Evolutionary conservation across 2,329 filamentous ascomycete genomes (phyloP), one percentile per base, ranked within the genome.

Genomic region (Monosporascus ibericus): DNA sequence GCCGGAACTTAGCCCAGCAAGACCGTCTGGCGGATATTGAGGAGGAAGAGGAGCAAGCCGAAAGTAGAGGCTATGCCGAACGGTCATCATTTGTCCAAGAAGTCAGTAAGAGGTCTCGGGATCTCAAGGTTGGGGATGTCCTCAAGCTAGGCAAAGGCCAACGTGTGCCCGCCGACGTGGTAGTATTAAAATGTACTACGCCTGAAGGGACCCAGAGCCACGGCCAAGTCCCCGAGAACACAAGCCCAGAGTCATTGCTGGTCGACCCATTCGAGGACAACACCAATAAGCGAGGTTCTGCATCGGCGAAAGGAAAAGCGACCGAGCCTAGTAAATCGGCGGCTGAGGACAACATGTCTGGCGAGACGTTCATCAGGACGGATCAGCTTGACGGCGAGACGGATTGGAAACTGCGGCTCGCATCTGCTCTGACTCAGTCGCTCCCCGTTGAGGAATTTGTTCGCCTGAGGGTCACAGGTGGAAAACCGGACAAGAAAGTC

Each of bases 341-440:
- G 2, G 69, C 71, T 38, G 68, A 63, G 47, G 69, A 68, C 14
- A 70, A 72, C 18, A 71, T 79, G n/a, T 77, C 78, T 25, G 91
- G 91, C 27, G 95, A 99, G 71, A 92, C 92, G 0, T 99, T 99
- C 64, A 97, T 99, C 65, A 83, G 94, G 55, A 99, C 95, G 2
- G 94, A 99, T 69, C 94, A 99, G 67, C 79, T 99, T 9, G 94
- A 99, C 64, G 94, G 94, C 61, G 94, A 99, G 72, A 99, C 94
- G 0, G 94, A 99, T 66, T 99, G 94, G 95, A 99, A 99, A 72
- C 75, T 99, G 52, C 86, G 95, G 30, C 71, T 97, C 37, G 91
- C 94, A 1, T 94, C 91, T 14, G 84, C 89, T 0, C 71, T 97
- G 25, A 92, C 92, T 1, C 94, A 99, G 65, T 80, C 76, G n/a